phyloP scores from a whole-genome alignment of 1,284 basidiomycete genomes.

The Rhodotorula sp. region DNA sequence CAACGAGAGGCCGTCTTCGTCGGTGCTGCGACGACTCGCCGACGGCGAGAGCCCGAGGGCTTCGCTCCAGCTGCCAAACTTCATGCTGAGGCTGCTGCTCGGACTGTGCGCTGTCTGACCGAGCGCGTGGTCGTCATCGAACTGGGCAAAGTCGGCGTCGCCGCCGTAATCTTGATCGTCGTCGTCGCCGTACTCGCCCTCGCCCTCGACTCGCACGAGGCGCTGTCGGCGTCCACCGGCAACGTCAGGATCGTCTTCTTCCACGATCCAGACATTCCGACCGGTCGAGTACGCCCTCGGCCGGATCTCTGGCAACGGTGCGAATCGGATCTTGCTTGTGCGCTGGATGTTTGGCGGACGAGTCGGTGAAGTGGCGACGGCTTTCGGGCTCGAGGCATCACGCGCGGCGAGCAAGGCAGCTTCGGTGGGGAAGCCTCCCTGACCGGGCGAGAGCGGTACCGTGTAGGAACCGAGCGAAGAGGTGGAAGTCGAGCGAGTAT shows the following conservation, averaged over 20 bases:
- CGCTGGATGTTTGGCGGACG: neutral
- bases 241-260: slow-evolving; percentile 14
- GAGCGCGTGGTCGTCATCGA: slow-evolving; percentile 10
- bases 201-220: neutral
- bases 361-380: neutral
- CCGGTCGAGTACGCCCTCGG: slow-evolving; percentile 34
- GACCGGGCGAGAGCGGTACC: neutral
- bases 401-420: neutral
- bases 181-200: slow-evolving; percentile 5
- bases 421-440: neutral
- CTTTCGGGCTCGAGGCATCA: neutral
- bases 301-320: slow-evolving; percentile 36
- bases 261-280: slow-evolving; percentile 31
- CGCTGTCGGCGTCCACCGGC: slow-evolving; percentile 3
- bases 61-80: slow-evolving; percentile 33
- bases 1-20: slow-evolving; percentile 18
- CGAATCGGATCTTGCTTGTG: slow-evolving; percentile 30
- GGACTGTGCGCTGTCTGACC: neutral
- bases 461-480: neutral
- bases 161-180: neutral
- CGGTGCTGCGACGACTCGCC: slow-evolving; percentile 7
- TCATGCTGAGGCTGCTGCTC: neutral
- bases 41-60: slow-evolving; percentile 3
- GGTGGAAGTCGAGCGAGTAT: neutral
- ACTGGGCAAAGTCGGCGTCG: slow-evolving; percentile 1